A percentile compares a stretch with the other conserved stretches of the same genome.
These are phyloP conservation scores for Patellifolia procumbens DNA, from an alignment of 179 eudicot species.

Conservation along the genomic window DNA sequence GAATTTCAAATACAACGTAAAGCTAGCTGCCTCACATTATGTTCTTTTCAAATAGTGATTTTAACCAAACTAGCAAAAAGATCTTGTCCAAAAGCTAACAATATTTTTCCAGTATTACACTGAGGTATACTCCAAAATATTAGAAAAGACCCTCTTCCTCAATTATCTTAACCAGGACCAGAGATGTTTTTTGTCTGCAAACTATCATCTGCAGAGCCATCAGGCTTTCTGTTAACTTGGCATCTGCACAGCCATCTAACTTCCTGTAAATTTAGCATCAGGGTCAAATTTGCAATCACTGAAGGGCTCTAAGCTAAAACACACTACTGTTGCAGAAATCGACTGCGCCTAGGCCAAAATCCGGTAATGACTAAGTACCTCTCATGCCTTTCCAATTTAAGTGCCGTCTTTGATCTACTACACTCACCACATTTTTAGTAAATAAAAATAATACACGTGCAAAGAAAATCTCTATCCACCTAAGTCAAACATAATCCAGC, in stretches of 20 bases:
- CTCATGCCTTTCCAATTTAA: background rate
- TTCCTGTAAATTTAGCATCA: background rate
- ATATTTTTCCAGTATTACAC: background rate
- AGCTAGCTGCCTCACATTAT: background rate
- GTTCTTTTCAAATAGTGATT: background rate
- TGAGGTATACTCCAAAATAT: background rate
- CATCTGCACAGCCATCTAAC: too few species aligned
- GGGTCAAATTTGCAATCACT: background rate
- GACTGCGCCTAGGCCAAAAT: background rate
- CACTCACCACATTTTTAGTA: background rate
- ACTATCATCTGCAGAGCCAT: slow-evolving; percentile 1
- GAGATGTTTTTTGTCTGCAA: background rate
- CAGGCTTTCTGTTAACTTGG: too few species aligned
- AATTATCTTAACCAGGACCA: background rate
- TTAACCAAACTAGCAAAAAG: background rate
- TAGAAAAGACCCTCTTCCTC: background rate
- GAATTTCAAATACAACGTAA: background rate
- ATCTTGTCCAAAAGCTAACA: background rate
- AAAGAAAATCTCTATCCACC: background rate
- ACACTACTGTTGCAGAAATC: background rate
- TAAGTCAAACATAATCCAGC: background rate
- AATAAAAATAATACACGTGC: background rate
- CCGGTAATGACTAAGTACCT: background rate
- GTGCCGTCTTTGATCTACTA: background rate
- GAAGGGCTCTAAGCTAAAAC: background rate